Percentiles rank a stretch among this genome's conserved stretches.
Conservation (phyloP, 2,329 filamentous ascomycete genomes). For the Trichoderma endophyticum region DNA sequence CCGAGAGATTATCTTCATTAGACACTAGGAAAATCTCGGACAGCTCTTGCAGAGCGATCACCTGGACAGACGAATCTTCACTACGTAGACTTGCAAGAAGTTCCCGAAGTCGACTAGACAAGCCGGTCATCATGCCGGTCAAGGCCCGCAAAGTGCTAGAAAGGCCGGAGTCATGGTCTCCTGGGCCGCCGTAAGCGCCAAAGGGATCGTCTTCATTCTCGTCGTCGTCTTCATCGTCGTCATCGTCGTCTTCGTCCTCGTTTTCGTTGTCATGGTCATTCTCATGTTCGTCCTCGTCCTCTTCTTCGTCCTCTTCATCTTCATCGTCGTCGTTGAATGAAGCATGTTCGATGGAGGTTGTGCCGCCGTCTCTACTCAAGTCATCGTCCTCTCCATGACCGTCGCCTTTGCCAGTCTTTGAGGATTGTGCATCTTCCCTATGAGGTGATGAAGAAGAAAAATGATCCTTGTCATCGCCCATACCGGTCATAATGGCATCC, state of each 20-base stretch:
- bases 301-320: conserved; percentile 35
- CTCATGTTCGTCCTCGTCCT: conserved; percentile 52
- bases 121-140: conserved; percentile 87
- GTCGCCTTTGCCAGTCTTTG: not conserved
- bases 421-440: not conserved
- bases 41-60: conserved; percentile 88
- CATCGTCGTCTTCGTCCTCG: conserved; percentile 38
- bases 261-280: conserved; percentile 47
- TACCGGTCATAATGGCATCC: conserved; percentile 11
- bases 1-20: conserved; percentile 93
- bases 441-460: conserved; percentile 23
- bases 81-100: conserved; percentile 72
- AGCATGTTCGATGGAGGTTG: conserved; percentile 9
- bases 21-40: conserved; percentile 92
- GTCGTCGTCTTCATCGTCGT: conserved; percentile 49
- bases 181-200: conserved; percentile 65
- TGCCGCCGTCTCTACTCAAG: conserved; percentile 18
- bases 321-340: conserved; percentile 32
- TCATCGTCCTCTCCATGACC: not conserved
- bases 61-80: conserved; percentile 84
- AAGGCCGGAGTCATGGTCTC: conserved; percentile 61
- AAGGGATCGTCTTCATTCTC: conserved; percentile 62
- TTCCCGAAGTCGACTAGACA: conserved; percentile 74
- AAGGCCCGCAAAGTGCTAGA: conserved; percentile 81
- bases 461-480: not conserved